Evolutionary conservation across 306 rosid genomes (phyloP).

Genomic region (Begonia masoniana): DNA sequence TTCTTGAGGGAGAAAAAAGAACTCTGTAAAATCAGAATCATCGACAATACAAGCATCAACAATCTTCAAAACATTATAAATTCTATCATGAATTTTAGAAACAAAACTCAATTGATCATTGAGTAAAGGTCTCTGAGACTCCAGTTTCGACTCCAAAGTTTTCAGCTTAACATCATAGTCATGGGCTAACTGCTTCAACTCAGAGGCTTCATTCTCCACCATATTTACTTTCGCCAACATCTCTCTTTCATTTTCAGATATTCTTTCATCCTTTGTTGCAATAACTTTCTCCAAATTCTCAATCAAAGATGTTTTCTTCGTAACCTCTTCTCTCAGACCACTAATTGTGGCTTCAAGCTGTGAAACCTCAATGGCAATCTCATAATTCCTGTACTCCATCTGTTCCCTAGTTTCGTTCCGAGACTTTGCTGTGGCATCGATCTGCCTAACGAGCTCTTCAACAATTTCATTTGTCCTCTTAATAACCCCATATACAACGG

Average conservation of each 20-base stretch:
- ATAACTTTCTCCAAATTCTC: slow-evolving; percentile 61
- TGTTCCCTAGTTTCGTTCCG: slow-evolving; percentile 85
- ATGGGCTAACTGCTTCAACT: slow-evolving; percentile 42
- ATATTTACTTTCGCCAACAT: slow-evolving; percentile 33
- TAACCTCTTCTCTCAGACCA: slow-evolving; percentile 76
- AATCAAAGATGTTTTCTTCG: slow-evolving; percentile 23
- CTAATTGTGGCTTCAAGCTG: slow-evolving; percentile 83
- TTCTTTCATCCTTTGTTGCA: slow-evolving; percentile 40
- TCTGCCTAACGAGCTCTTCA: slow-evolving; percentile 71
- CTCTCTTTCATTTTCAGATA: slow-evolving; percentile 38
- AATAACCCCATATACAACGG: slow-evolving; percentile 69
- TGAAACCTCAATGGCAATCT: slow-evolving; percentile 93
- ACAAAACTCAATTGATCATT: slow-evolving; percentile 69
- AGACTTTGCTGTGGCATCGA: slow-evolving; percentile 52
- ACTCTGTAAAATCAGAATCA: slow-evolving; percentile 52
- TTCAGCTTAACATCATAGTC: slow-evolving; percentile 63
- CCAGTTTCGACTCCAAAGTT: slow-evolving; percentile 34
- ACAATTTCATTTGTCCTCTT: slow-evolving; percentile 90
- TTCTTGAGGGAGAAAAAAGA: slow-evolving; percentile 83
- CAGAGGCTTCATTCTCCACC: slow-evolving; percentile 39
- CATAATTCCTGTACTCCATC: slow-evolving; percentile 85
- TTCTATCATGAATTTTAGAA: slow-evolving; percentile 63
- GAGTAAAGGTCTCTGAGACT: slow-evolving; percentile 56
- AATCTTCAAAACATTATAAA: slow-evolving; percentile 44
- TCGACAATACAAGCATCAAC: slow-evolving; percentile 44